Conservation (phyloP, 106 monocot species). For the Cymbidium sinense region DNA sequence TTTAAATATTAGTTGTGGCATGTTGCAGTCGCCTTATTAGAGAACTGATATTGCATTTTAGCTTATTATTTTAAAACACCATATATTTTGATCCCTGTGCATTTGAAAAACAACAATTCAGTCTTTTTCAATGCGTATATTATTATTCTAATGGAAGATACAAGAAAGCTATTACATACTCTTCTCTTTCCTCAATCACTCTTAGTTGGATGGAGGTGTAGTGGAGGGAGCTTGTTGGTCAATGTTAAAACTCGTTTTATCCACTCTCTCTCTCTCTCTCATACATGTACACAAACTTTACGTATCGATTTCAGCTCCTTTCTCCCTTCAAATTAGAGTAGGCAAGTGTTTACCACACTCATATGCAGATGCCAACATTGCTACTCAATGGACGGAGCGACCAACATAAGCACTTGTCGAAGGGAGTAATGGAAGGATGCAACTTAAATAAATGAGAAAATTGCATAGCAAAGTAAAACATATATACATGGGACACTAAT, state of each 20-base stretch:
- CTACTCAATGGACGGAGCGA: too few relatives aligned
- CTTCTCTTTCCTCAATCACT: not conserved
- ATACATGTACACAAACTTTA: too few relatives aligned
- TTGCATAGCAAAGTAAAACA: too few relatives aligned
- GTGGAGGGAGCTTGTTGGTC: not conserved
- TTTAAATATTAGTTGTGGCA: not conserved
- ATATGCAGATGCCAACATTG: too few relatives aligned
- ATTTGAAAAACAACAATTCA: not conserved
- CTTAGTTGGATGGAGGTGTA: not conserved
- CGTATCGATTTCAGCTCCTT: too few relatives aligned
- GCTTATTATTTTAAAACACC: not conserved
- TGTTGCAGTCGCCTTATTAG: not conserved
- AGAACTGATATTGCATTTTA: not conserved
- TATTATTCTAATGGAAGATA: not conserved
- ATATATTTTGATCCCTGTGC: not conserved
- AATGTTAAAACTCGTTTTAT: not conserved
- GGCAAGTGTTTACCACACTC: too few relatives aligned
- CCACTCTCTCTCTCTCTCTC: too few relatives aligned
- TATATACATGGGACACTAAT: too few relatives aligned
- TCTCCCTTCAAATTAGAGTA: too few relatives aligned
- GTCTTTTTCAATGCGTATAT: not conserved
- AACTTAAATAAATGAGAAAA: too few relatives aligned
- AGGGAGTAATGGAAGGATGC: too few relatives aligned
- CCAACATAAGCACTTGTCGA: too few relatives aligned
- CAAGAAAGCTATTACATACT: not conserved